Conservation (phyloP, 1,139 yeast species). For the Blastobotrys niveus region DNA sequence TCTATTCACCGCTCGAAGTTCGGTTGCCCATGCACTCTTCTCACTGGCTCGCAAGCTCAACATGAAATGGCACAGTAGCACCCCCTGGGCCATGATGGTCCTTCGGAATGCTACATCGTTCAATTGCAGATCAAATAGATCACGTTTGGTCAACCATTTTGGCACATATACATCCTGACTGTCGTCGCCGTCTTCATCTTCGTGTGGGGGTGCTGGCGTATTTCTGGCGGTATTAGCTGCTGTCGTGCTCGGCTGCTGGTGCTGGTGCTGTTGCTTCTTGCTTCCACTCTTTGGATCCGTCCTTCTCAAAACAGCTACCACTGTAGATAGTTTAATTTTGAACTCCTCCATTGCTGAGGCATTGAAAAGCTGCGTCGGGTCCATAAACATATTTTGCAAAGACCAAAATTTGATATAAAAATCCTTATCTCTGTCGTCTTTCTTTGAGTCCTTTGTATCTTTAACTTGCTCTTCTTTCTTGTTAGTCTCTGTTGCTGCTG, state of each 20-base stretch:
- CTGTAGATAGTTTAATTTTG: constrained; percentile 19
- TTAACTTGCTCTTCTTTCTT: constrained; percentile 4
- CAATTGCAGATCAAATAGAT: constrained; percentile 35
- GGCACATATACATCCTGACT: constrained; percentile 30
- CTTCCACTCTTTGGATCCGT: constrained; percentile 13
- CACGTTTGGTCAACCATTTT: constrained; percentile 35
- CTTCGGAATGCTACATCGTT: constrained; percentile 33
- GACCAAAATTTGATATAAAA: constrained; percentile 30
- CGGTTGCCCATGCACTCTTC: constrained; percentile 20
- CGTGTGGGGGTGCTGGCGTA: constrained; percentile 4
- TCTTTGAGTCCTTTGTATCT: too few species aligned
- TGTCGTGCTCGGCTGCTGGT: background rate
- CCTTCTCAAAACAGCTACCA: constrained; percentile 16
- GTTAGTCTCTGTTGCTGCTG: too few species aligned
- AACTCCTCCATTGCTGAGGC: constrained; percentile 18
- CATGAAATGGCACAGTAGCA: constrained; percentile 31
- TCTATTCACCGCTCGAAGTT: constrained; percentile 25
- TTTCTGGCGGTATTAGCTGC: background rate
- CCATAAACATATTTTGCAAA: constrained; percentile 27
- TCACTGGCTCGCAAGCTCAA: constrained; percentile 23
- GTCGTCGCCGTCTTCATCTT: too few species aligned
- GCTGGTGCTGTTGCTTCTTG: background rate
- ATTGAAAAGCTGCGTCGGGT: constrained; percentile 25
- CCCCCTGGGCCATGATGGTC: constrained; percentile 32
- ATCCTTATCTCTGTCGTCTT: too few species aligned